These are phyloP conservation scores for Phialophora verrucosa DNA, from an alignment of 2,329 filamentous ascomycete species.

Conservation along the genomic window DNA sequence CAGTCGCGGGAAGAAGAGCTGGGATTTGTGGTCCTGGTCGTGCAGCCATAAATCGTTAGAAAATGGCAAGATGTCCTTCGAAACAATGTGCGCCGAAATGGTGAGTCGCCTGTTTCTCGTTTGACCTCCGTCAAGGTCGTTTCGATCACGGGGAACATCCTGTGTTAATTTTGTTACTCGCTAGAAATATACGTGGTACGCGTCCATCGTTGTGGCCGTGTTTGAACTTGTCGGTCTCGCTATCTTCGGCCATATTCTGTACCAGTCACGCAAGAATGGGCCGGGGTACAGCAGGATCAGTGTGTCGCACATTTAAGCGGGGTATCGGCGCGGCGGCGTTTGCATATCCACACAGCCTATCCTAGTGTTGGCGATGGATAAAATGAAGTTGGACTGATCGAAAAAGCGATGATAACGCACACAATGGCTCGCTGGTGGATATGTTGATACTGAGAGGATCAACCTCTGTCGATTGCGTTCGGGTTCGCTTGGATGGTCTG, in stretches of 20 bases:
- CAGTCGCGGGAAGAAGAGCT: conserved; percentile 17
- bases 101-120: conserved; percentile 24
- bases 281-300: conserved; percentile 19
- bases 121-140: too few species aligned
- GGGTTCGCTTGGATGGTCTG: background rate
- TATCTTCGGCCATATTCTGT: conserved; percentile 10
- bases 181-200: conserved; percentile 19
- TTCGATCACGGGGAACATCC: background rate
- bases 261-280: background rate
- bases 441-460: background rate
- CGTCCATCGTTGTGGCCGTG: conserved; percentile 11
- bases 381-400: background rate
- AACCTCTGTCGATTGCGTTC: background rate
- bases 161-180: background rate
- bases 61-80: conserved; percentile 27
- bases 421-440: background rate
- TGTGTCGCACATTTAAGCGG: conserved; percentile 14
- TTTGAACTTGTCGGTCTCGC: conserved; percentile 17
- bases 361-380: background rate
- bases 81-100: conserved; percentile 25
- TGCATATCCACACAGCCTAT: background rate
- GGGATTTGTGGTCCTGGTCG: conserved; percentile 26
- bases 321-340: background rate
- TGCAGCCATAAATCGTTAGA: conserved; percentile 17
- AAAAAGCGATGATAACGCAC: background rate